Percentiles rank a stretch among this genome's conserved stretches.
These are phyloP conservation scores for Escallonia rubra DNA, from an alignment of 129 eudicot genomes.

Conservation along the genomic window DNA sequence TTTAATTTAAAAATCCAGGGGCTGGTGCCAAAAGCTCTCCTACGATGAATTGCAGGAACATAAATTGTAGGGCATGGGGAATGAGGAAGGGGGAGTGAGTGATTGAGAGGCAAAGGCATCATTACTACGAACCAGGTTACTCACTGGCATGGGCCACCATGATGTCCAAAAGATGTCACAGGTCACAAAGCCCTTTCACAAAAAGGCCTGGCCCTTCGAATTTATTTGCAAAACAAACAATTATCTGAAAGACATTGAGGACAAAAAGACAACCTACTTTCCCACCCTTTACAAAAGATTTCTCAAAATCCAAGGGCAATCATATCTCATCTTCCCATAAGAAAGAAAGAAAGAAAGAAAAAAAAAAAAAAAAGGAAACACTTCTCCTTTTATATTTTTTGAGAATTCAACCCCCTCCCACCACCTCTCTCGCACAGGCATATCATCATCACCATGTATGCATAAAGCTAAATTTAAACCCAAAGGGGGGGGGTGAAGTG, in stretches of 20 bases:
- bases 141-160: constrained; percentile 18
- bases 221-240: too few species aligned
- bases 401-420: not conserved
- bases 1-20: too few species aligned
- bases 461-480: constrained; percentile 13
- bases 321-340: too few species aligned
- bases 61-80: not conserved
- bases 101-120: constrained; percentile 17
- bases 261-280: too few species aligned
- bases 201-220: not conserved
- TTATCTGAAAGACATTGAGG: too few species aligned
- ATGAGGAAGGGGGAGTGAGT: not conserved
- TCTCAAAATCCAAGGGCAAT: too few species aligned
- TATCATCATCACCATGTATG: not conserved
- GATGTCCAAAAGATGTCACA: not conserved
- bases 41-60: too few species aligned
- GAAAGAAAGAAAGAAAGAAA: not conserved
- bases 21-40: too few species aligned
- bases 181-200: not conserved
- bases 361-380: not conserved
- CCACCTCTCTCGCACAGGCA: not conserved
- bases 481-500: not conserved
- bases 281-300: too few species aligned
- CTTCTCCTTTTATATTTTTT: not conserved
- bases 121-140: constrained; percentile 2